phyloP scores from a whole-genome alignment of 2,329 filamentous ascomycete species.

The Colletotrichum coccodes region DNA sequence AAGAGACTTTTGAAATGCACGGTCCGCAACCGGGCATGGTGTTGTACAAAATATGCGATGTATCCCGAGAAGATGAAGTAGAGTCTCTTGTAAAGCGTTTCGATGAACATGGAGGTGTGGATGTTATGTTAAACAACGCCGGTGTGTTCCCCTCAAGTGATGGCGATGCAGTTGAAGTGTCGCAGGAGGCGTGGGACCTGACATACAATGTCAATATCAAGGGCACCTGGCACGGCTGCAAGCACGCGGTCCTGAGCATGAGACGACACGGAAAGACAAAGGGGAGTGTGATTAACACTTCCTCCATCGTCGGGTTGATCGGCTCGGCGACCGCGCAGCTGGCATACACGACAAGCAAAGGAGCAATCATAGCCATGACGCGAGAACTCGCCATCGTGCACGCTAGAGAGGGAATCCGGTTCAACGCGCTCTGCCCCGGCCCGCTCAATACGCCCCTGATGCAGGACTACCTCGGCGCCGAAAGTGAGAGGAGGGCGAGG shows the following conservation, averaged over 20 bases:
- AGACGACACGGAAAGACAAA: conserved; percentile 73
- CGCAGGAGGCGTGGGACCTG: conserved; percentile 48
- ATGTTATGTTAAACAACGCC: conserved; percentile 84
- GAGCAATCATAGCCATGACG: conserved; percentile 79
- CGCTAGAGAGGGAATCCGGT: conserved; percentile 77
- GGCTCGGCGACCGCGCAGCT: conserved; percentile 78
- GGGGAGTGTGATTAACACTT: conserved; percentile 79
- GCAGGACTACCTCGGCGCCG: conserved; percentile 81
- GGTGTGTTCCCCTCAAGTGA: conserved; percentile 81
- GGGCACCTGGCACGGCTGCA: conserved; percentile 81
- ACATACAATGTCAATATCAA: conserved; percentile 78
- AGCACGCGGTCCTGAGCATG: conserved; percentile 76
- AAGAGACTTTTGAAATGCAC: conserved; percentile 69
- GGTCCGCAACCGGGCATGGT: conserved; percentile 55
- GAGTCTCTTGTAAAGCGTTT: conserved; percentile 68
- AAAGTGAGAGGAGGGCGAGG: conserved; percentile 73
- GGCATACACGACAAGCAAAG: conserved; percentile 82
- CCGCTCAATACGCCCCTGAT: conserved; percentile 80
- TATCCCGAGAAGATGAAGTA: conserved; percentile 75
- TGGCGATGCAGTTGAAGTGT: conserved; percentile 71
- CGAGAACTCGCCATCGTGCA: conserved; percentile 80
- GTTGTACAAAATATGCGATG: conserved; percentile 62
- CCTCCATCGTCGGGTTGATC: conserved; percentile 78
- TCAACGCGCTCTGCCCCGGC: conserved; percentile 80
- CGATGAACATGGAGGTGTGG: conserved; percentile 76